These are phyloP conservation scores for Gentiana straminea DNA, from an alignment of 257 asterid species.

Conservation along the genomic window DNA sequence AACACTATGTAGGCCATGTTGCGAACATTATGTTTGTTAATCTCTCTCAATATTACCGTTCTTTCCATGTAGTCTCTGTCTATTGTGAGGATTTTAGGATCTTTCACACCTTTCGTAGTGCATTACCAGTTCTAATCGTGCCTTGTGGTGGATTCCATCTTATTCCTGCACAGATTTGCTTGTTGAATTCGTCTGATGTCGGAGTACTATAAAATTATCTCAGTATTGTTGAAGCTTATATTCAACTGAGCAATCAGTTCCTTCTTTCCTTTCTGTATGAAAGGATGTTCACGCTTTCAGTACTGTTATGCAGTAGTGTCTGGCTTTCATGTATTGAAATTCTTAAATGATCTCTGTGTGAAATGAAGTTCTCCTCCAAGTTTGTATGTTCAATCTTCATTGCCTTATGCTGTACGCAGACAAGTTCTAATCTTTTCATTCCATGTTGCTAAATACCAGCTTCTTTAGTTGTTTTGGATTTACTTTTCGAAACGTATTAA, in stretches of 20 bases:
- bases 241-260: neutral
- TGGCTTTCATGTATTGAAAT: neutral
- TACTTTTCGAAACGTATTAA: neutral
- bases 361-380: neutral
- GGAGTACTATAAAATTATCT: conserved; percentile 1
- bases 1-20: conserved; percentile 22
- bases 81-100: conserved; percentile 28
- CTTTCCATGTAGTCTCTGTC: conserved; percentile 31
- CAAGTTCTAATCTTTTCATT: neutral
- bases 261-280: neutral
- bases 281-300: conserved; percentile 1
- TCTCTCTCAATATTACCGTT: conserved; percentile 22
- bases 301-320: neutral
- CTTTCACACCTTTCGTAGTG: conserved; percentile 29
- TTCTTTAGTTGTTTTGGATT: neutral
- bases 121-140: conserved; percentile 15
- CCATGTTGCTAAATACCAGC: neutral
- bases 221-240: conserved; percentile 1
- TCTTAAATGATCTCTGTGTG: neutral
- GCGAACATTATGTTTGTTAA: conserved; percentile 18
- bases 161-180: conserved; percentile 14
- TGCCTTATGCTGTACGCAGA: neutral
- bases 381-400: conserved; percentile 1
- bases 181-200: conserved; percentile 1
- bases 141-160: conserved; percentile 12